phyloP scores from a whole-genome alignment of 73 alveolate species.

The Vitrella brassicaformis region DNA sequence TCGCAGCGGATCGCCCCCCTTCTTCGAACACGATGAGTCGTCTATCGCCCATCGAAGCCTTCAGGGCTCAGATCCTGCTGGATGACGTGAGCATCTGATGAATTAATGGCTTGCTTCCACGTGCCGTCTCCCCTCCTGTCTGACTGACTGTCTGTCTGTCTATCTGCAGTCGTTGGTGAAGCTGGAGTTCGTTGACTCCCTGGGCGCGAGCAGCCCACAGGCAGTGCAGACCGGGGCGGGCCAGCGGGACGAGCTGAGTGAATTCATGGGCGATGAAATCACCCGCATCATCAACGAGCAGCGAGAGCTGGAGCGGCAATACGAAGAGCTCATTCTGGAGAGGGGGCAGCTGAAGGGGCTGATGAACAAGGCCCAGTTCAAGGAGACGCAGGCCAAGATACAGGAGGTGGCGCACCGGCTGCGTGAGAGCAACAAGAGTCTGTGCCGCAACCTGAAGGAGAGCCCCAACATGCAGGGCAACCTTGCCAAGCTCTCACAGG shows the following conservation, averaged over 20 bases:
- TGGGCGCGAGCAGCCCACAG: no score
- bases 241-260: conserved; percentile 62
- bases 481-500: conserved; percentile 40
- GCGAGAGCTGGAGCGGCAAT: conserved; percentile 47
- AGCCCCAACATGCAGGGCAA: conserved; percentile 63
- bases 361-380: conserved; percentile 41
- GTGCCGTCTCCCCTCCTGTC: not conserved
- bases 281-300: conserved; percentile 58
- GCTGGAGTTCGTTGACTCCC: not conserved
- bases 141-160: not conserved
- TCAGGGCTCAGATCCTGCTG: not conserved
- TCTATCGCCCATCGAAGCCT: not conserved
- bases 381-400: conserved; percentile 43
- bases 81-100: not conserved
- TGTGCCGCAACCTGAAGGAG: conserved; percentile 53
- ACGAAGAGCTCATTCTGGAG: conserved; percentile 45
- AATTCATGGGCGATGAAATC: conserved; percentile 62
- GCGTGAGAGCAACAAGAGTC: conserved; percentile 46
- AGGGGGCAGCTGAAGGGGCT: conserved; percentile 57
- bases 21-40: no score
- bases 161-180: not conserved
- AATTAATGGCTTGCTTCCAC: not conserved
- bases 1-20: no score
- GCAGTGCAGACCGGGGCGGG: not conserved
- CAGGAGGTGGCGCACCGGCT: conserved; percentile 54